Evolutionary conservation across 2,329 filamentous ascomycete species (phyloP).

Genomic region (Chaetomiaceae sp.): DNA sequence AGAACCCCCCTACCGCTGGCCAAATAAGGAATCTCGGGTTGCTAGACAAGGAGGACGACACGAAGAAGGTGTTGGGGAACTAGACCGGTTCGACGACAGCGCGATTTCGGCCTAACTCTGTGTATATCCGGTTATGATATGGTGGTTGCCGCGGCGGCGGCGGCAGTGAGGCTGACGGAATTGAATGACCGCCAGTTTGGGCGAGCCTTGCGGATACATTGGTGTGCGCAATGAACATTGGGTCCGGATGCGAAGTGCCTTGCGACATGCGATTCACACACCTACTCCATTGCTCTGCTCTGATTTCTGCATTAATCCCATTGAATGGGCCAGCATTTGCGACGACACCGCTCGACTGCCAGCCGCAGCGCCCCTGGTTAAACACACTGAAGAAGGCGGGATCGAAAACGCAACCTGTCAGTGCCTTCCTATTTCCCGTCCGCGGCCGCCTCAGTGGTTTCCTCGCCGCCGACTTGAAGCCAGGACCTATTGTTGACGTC

Average conservation of each 20-base stretch:
- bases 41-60: constrained; percentile 77
- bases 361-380: background rate
- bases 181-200: constrained; percentile 1
- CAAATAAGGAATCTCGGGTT: constrained; percentile 85
- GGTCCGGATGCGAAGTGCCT: background rate
- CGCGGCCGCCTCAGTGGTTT: background rate
- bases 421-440: background rate
- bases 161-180: background rate
- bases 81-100: constrained; percentile 18
- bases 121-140: constrained; percentile 19
- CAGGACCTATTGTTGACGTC: background rate
- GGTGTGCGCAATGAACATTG: background rate
- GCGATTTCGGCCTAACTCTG: background rate
- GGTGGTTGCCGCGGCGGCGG: background rate
- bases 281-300: background rate
- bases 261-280: background rate
- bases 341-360: background rate
- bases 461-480: background rate
- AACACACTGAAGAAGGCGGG: background rate
- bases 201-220: background rate
- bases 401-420: background rate
- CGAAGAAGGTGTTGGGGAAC: constrained; percentile 53
- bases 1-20: constrained; percentile 75
- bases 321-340: too few relatives aligned
- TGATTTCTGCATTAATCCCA: too few relatives aligned